Evolutionary conservation across 1,139 yeast species (phyloP), one percentile per base, ranked within the genome.

Genomic region (Schizosaccharomyces versatilis): DNA sequence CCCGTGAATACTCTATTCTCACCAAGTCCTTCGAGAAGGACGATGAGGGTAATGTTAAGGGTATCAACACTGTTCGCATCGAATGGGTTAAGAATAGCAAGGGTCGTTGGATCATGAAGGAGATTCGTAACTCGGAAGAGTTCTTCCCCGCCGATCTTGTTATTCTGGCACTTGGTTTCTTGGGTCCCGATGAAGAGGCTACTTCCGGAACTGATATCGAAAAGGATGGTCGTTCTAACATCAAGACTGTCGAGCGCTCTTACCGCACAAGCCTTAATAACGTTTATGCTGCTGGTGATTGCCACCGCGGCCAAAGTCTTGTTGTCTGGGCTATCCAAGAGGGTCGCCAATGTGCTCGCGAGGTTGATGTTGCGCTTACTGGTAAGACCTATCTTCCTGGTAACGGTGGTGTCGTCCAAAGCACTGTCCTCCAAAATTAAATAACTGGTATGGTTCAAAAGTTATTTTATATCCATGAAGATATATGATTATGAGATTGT

Each of bases 301-400:
- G 97, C 73, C 82, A 98, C 74, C 81, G 98, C 71, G 98, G 98
- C 40, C 98, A 90, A 73, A 85, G 95, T 3, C 78, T 90, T 68
- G 93, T 90, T 67, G 98, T 90, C 57, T 90, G 98, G 97, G 98
- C 97, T 71, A 90, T 90, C 63, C 97, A 90, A 71, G 98, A 90
- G 72, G 98, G 98, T 62, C 80, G 97, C 73, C 96, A 90, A 70
- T 84, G 95, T 76, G 98, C 98, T 47, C 78, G 95, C 62, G 88
- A 84, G 64, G 93, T 90, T 59, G 98, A 90, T 66, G 69, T 73
- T 63, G 83, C 69, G 68, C 74, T 90, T 68, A 79, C 80, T 79
- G 86, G 90, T 40, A 69, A 76, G 59, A 76, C 95, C 41, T 76
- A 84, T 66, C 76, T 90, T 63, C 97, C 98, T 59, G 95, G 95